Evolutionary conservation across 106 monocot species (phyloP).

Genomic region (Apostasia ramifera): DNA sequence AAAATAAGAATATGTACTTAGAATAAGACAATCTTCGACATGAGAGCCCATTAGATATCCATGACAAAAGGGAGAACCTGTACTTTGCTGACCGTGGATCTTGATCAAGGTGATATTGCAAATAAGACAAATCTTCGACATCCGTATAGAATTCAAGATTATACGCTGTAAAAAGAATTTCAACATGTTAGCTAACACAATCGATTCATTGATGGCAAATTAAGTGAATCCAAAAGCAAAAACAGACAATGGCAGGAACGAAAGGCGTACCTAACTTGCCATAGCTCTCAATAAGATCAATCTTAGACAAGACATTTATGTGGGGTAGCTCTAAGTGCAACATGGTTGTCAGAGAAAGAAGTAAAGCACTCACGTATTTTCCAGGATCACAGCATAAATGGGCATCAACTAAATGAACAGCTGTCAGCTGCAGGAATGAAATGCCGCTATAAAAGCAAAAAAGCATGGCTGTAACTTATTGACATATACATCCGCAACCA

Average conservation of each 20-base stretch:
- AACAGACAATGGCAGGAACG: background rate
- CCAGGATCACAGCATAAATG: conserved; percentile 98
- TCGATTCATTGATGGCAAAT: background rate
- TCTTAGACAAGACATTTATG: conserved; percentile 94
- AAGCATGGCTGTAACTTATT: background rate
- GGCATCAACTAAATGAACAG: conserved; percentile 83
- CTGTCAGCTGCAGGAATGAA: conserved; percentile 59
- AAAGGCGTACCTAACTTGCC: conserved; percentile 64
- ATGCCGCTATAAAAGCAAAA: background rate
- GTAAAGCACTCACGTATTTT: conserved; percentile 87
- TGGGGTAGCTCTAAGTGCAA: conserved; percentile 93
- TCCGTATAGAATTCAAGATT: conserved; percentile 95
- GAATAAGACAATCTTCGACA: too few species aligned
- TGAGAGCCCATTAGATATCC: too few species aligned
- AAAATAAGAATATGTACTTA: too few species aligned
- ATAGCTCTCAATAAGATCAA: conserved; percentile 94
- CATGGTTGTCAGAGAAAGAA: conserved; percentile 89
- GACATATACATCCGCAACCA: background rate
- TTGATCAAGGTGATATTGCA: conserved; percentile 88
- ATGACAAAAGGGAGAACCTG: conserved; percentile 30
- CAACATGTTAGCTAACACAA: background rate
- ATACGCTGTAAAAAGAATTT: conserved; percentile 46
- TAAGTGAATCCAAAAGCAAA: background rate
- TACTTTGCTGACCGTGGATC: conserved; percentile 90
- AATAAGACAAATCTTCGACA: conserved; percentile 92